Evolutionary conservation across 139 green algal species (phyloP), one percentile per base, ranked within the genome.

Genomic region (Dunaliella sp.): DNA sequence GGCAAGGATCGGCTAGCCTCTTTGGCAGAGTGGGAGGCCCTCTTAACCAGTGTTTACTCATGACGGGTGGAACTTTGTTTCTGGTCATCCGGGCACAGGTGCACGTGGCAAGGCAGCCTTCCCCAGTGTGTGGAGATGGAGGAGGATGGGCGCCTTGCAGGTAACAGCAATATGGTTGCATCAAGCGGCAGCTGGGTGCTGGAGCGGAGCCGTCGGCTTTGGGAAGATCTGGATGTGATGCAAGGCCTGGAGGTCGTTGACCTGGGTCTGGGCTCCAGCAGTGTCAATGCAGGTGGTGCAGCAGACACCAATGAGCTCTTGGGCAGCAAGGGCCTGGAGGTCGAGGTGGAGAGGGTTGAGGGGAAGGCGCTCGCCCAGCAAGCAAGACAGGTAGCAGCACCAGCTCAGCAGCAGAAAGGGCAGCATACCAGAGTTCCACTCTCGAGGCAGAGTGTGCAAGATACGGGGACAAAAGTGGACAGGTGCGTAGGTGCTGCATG

Each of bases 161-260:
- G n/a, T n/a, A 31, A 36, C 28, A 30, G 2, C n/a, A 1, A 81
- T 28, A 31, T 28, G 2, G 31, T 16, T 2, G 34, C 34, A 37
- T 12, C 1, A 1, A 33, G 33, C 7, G n/a, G 76, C 7, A 31
- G 3, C 2, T 85, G 36, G 57, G 38, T 65, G 2, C 28, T 1
- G 3, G 2, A 57, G 16, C 34, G 35, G 38, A 28, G 38, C 2
- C 31, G 21, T 38, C 81, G 78, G 31, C 2, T 85, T 28, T 85
- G 81, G 81, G 81, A 85, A 16, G 81, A 85, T 21, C 81, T 77
- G 3, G 81, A 38, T 2, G 7, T 85, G 3, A 79, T 78, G 38
- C 81, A 85, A 34, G 81, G 81, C 7, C n/a, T 85, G 21, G 34
- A 85, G 37, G 81, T 73, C 1, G 57, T 85, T 38, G 34, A 38